phyloP scores from a whole-genome alignment of 2,329 filamentous ascomycete species.

The Chrysoporthe cubensis region DNA sequence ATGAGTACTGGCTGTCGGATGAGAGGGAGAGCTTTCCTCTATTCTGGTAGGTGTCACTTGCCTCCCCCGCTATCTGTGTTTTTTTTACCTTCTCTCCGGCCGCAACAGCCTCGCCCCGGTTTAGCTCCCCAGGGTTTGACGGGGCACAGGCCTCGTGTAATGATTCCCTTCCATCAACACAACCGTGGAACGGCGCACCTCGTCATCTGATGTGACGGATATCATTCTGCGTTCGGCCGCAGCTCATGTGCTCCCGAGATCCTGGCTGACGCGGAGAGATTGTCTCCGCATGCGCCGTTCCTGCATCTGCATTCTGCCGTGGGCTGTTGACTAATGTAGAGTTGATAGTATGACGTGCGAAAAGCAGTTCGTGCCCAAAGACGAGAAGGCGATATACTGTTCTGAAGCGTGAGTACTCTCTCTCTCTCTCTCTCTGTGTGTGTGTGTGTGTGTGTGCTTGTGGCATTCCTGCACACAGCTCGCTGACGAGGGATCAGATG shows the following conservation, averaged over 20 bases:
- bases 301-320: constrained; percentile 35
- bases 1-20: constrained; percentile 52
- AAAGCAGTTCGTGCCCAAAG: constrained; percentile 65
- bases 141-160: neutral
- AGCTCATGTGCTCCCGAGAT: constrained; percentile 5
- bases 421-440: constrained; percentile 5
- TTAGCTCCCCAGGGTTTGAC: no score
- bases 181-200: constrained; percentile 34
- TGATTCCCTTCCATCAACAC: neutral
- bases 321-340: constrained; percentile 35
- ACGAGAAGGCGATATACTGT: constrained; percentile 64
- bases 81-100: constrained; percentile 28
- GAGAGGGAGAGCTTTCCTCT: constrained; percentile 68
- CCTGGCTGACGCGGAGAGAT: neutral
- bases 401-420: constrained; percentile 59
- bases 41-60: constrained; percentile 58
- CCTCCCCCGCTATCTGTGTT: constrained; percentile 8
- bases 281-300: constrained; percentile 34
- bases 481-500: constrained; percentile 47
- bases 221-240: neutral
- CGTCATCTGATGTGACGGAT: constrained; percentile 37
- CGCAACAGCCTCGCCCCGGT: constrained; percentile 6
- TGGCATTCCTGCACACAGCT: constrained; percentile 22
- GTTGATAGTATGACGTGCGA: constrained; percentile 65
- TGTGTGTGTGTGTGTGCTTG: neutral